phyloP scores from a whole-genome alignment of 371 early-diverging fungal species.

The Syncephalastrum contaminatum region DNA sequence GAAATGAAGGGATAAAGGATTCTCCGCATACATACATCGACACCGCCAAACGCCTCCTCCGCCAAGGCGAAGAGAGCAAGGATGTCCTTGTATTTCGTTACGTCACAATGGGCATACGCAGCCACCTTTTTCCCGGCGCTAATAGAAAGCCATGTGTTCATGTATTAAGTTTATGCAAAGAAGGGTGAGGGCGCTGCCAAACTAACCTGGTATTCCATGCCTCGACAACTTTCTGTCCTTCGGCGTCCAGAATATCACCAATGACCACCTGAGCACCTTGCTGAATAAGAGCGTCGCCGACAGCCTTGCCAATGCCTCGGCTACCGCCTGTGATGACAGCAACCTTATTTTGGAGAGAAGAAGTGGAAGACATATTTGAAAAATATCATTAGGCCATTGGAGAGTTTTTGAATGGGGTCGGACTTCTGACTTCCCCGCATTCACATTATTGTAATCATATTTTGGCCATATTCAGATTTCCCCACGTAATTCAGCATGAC shows the following conservation, averaged over 20 bases:
- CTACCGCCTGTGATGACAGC: conserved; percentile 67
- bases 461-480: no score
- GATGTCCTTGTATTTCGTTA: conserved; percentile 47
- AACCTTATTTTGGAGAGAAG: conserved; percentile 36
- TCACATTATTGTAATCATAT: no score
- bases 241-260: conserved; percentile 56
- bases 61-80: conserved; percentile 47
- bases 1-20: conserved; percentile 10
- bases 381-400: no score
- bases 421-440: no score
- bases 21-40: conserved; percentile 51
- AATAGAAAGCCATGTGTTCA: background rate
- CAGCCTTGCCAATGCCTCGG: conserved; percentile 59
- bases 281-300: conserved; percentile 42
- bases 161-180: background rate
- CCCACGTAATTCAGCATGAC: no score
- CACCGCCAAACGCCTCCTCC: conserved; percentile 48
- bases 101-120: conserved; percentile 58
- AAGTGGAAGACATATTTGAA: no score
- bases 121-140: conserved; percentile 24
- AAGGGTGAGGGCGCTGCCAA: background rate
- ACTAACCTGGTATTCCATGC: conserved; percentile 41
- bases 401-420: no score
- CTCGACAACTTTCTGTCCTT: conserved; percentile 30
- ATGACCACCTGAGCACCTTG: conserved; percentile 60